Evolutionary conservation across 495 filamentous ascomycete species (phyloP).

Genomic region (Emericellopsis terricola): DNA sequence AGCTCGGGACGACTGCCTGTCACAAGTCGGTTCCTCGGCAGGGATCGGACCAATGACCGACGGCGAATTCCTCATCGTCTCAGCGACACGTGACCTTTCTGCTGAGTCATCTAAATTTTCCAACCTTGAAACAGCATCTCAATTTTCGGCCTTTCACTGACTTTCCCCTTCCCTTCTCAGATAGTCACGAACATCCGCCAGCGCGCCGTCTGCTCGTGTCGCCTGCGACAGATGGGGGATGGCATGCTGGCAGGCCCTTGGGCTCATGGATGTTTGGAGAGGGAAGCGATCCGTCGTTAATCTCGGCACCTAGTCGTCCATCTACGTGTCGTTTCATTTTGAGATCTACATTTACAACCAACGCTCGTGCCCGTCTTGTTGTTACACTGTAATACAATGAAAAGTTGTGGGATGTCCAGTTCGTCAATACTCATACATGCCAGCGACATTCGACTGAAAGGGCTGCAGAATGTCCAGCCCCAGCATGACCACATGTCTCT

Average conservation of each 20-base stretch:
- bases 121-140: too few relatives aligned
- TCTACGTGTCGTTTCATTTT: conserved; percentile 4
- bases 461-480: too few relatives aligned
- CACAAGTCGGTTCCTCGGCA: conserved; percentile 4
- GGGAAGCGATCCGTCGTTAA: conserved; percentile 5
- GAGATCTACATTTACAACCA: conserved; percentile 4
- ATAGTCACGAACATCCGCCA: conserved; percentile 4
- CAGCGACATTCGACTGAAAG: too few relatives aligned
- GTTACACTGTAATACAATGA: too few relatives aligned
- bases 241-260: background rate
- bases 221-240: background rate
- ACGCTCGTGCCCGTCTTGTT: background rate
- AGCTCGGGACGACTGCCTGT: too few relatives aligned
- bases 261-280: conserved; percentile 1
- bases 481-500: too few relatives aligned
- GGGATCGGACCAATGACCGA: conserved; percentile 3
- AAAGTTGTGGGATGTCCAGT: too few relatives aligned
- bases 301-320: conserved; percentile 1
- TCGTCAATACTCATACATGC: too few relatives aligned
- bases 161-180: conserved; percentile 3
- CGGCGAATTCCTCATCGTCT: conserved; percentile 1
- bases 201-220: background rate
- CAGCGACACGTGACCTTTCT: background rate
- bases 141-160: conserved; percentile 3
- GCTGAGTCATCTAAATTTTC: conserved; percentile 1